Percentiles rank a stretch among this genome's conserved stretches.
Evolutionary conservation across 345 rosid species (phyloP).

Genomic region (Bruguiera parviflora): DNA sequence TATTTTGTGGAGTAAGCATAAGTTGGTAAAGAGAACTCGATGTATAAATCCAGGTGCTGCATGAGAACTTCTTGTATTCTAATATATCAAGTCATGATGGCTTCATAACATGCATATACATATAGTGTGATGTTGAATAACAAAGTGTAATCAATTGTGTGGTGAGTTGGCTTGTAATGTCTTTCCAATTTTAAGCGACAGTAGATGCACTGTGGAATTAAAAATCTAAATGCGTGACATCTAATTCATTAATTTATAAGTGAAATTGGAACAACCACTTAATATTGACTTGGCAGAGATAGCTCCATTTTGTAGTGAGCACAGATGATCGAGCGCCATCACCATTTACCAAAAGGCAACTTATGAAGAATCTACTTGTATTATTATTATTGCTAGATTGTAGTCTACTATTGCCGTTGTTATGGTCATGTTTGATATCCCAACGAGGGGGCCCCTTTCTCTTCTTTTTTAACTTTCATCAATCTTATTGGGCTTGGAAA

Average conservation of each 20-base stretch:
- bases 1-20: not conserved
- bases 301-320: too few relatives aligned
- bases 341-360: too few relatives aligned
- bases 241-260: not conserved
- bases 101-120: not conserved
- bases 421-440: not conserved
- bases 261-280: too few relatives aligned
- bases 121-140: not conserved
- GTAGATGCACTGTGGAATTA: not conserved
- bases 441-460: not conserved
- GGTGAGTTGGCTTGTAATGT: not conserved
- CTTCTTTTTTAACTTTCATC: not conserved
- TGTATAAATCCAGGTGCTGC: not conserved
- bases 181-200: not conserved
- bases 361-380: too few relatives aligned
- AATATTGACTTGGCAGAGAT: too few relatives aligned
- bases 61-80: not conserved
- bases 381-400: too few relatives aligned
- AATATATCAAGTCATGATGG: not conserved
- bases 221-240: not conserved
- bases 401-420: too few relatives aligned
- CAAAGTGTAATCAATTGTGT: not conserved
- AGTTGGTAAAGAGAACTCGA: not conserved
- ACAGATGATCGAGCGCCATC: too few relatives aligned
- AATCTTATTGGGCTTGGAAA: not conserved